A percentile compares a stretch with the other conserved stretches of the same genome.
Conservation (phyloP, 768 basidiomycete genomes). For the Auricularia sp. region DNA sequence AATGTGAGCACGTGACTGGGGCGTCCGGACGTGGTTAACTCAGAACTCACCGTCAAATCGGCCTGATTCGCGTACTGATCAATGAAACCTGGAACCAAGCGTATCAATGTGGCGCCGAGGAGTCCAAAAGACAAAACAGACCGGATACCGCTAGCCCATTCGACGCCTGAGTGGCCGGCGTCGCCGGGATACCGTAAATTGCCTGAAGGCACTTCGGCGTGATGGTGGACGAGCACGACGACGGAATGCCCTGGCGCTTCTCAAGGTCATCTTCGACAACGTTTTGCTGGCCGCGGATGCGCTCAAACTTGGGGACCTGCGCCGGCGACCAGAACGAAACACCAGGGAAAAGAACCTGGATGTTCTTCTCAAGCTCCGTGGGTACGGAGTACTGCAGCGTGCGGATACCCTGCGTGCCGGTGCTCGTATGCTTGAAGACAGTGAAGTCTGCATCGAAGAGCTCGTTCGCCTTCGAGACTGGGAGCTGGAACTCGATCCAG, state of each 20-base stretch:
- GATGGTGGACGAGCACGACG: slow-evolving; percentile 15
- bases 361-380: background rate
- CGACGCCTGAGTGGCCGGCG: slow-evolving; percentile 20
- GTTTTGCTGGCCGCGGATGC: background rate
- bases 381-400: slow-evolving; percentile 4
- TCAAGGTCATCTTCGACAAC: background rate
- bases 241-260: slow-evolving; percentile 11
- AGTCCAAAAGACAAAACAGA: slow-evolving; percentile 14
- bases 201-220: slow-evolving; percentile 31
- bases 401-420: background rate
- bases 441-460: slow-evolving; percentile 27
- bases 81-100: slow-evolving; percentile 19
- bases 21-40: background rate
- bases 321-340: background rate
- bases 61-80: slow-evolving; percentile 4
- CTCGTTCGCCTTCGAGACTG: slow-evolving; percentile 26
- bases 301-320: background rate
- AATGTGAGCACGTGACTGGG: background rate
- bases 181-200: slow-evolving; percentile 27
- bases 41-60: slow-evolving; percentile 1
- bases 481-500: slow-evolving; percentile 25
- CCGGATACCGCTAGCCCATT: slow-evolving; percentile 22
- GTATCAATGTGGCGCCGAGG: background rate
- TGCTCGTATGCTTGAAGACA: slow-evolving; percentile 7
- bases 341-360: background rate